Base-by-base conservation (phyloP, 1,284 basidiomycete species). In the Moesziomyces parantarcticus region DNA sequence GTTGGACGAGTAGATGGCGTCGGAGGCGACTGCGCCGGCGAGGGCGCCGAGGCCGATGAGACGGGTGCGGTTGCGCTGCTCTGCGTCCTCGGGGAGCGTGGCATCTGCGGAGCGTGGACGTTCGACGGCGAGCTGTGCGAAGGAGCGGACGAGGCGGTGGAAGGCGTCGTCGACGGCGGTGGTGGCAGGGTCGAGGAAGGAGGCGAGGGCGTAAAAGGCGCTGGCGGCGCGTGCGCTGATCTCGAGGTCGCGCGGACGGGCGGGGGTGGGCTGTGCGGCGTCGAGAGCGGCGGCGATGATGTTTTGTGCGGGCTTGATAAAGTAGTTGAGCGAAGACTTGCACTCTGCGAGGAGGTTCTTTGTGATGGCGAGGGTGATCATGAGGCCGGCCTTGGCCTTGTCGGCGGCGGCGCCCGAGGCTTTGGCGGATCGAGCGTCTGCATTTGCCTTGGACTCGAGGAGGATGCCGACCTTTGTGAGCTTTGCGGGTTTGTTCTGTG, bases 171-270 rank as follows among this genome's bases (percentile, higher is more conserved):
- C 93, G 26, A 91, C 88, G 46, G 92, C 0, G 7, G 70, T 62
- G 47, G 70, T 69, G 25, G 76, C 57, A 25, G 93, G 92, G 75
- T 94, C 91, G 9, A 94, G 92, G 78, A 91, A 96, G 7, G 93
- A 94, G n/a, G 92, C 91, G 89, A 94, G 94, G 0, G 93, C 91
- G 14, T 91, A 92, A 79, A 98, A 95, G 64, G 93, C 88, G 78
- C 88, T 91, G 10, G 93, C 92, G 8, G 92, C 90, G 75, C 93
- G 89, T 3, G 92, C 92, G 51, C 89, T 87, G 25, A 97, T 89
- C 83, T 97, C 96, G 29, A 95, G 85, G 83, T 99, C 95, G 69
- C 82, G 67, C 40, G 52, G 58, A 21, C 61, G 62, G 25, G 50
- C 55, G 3, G 67, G 44, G 23, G 56, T 60, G 42, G 61, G 44